A percentile compares a stretch with the other conserved stretches of the same genome.
These are phyloP conservation scores for Fusarium sp. DNA, from an alignment of 2,329 filamentous ascomycete genomes.

Conservation along the genomic window DNA sequence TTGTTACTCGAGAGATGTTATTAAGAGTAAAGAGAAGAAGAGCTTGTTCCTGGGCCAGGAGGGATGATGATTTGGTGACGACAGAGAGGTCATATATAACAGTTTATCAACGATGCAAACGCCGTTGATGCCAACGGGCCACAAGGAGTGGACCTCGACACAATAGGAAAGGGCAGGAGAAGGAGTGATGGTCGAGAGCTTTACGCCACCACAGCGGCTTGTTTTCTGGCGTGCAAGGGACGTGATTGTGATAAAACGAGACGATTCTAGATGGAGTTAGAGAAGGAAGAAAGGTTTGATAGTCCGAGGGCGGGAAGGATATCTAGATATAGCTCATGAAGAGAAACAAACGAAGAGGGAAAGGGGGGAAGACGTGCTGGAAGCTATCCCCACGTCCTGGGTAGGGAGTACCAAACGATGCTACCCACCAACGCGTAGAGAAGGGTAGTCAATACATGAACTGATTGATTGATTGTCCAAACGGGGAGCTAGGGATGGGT, in stretches of 20 bases:
- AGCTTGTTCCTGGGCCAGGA: slow-evolving; percentile 4
- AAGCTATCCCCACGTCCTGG: not conserved
- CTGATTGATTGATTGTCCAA: slow-evolving; percentile 32
- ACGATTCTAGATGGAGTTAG: slow-evolving; percentile 25
- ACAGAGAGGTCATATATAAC: slow-evolving; percentile 32
- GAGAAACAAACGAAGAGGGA: not conserved
- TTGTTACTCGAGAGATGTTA: not conserved
- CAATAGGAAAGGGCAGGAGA: slow-evolving; percentile 35
- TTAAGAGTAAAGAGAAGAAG: slow-evolving; percentile 6
- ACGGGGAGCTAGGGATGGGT: slow-evolving; percentile 15
- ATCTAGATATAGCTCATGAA: slow-evolving; percentile 32
- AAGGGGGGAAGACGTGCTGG: slow-evolving; percentile 6
- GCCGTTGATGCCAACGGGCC: slow-evolving; percentile 30
- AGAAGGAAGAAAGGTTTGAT: not conserved
- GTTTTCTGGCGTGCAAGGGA: slow-evolving; percentile 21
- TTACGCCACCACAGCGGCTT: slow-evolving; percentile 37
- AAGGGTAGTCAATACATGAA: slow-evolving; percentile 29
- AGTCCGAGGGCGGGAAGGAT: slow-evolving; percentile 6
- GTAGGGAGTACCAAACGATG: slow-evolving; percentile 27
- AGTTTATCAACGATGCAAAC: slow-evolving; percentile 16
- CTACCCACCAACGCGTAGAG: slow-evolving; percentile 2
- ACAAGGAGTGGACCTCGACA: slow-evolving; percentile 34
- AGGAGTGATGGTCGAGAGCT: slow-evolving; percentile 37
- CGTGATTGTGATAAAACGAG: slow-evolving; percentile 15
- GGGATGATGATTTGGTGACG: slow-evolving; percentile 8